Conservation (phyloP, 140 eudicot species). For the Bidens hawaiensis region DNA sequence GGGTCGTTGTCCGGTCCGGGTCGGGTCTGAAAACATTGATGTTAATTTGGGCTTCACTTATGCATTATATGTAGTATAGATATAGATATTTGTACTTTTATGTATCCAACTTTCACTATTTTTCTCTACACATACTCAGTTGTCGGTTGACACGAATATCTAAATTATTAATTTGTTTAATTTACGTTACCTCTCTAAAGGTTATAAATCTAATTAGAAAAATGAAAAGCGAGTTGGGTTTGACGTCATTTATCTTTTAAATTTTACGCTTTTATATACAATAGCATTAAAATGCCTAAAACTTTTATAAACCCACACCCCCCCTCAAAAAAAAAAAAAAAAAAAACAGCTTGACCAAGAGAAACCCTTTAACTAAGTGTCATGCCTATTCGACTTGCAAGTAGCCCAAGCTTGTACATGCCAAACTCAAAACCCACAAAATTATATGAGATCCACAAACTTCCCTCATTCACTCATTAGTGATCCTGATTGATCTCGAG, state of each 20-base stretch:
- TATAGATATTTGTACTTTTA: not conserved
- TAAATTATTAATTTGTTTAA: too few species aligned
- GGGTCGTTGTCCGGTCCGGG: too few species aligned
- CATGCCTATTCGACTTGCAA: not conserved
- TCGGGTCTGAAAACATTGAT: too few species aligned
- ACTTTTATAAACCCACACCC: too few species aligned
- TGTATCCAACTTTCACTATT: not conserved
- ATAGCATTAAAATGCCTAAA: not conserved
- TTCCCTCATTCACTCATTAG: not conserved
- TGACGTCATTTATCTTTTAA: not conserved
- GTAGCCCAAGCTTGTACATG: too few species aligned
- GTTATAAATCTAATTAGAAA: too few species aligned
- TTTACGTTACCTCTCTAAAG: too few species aligned
- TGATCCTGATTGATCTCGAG: not conserved
- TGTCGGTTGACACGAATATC: not conserved
- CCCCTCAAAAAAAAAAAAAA: too few species aligned
- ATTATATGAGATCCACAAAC: not conserved
- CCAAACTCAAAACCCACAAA: not conserved
- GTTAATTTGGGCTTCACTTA: too few species aligned
- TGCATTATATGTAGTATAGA: too few species aligned
- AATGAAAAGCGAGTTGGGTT: not conserved
- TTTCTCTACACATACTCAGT: too few species aligned
- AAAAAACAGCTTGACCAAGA: not conserved
- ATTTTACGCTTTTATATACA: not conserved
- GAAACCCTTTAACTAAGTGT: not conserved